Evolutionary conservation across 352 stramenopile genomes (phyloP), one percentile per base, ranked within the genome.

Genomic region (Halophytophthora batemanensis): DNA sequence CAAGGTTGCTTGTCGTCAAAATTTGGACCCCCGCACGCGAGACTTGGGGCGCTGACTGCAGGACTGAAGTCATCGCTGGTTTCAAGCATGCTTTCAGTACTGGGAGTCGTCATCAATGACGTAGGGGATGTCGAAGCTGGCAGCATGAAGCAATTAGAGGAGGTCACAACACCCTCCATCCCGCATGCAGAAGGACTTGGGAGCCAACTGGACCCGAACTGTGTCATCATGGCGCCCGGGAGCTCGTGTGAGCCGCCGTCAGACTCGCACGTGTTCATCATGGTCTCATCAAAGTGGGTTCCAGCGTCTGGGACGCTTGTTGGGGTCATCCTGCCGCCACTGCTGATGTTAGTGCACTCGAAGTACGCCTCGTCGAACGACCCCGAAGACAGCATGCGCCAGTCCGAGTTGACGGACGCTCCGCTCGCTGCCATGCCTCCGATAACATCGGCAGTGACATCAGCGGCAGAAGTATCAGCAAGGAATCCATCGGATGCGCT

Each of bases 311-410:
- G 44, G 5, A 43, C 60, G 17, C 45, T 55, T 46, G n/a, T 40
- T 18, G 59, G 33, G 33, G 67, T 56, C 2, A 47, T 50, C 15
- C 46, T 37, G 22, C 21, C 55, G n/a, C 46, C 37, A 25, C 8
- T 21, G 7, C 36, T 29, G 4, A n/a, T 39, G 55, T 66, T 66
- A 19, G 68, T 55, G 7, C 28, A 46, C 53, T 69, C 64, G 44
- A 73, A 53, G 52, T 66, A 73, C 21, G 64, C 66, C 14, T 73
- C 64, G 43, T 73, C 64, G 29, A 73, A 73, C 6, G 64, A 69
- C 44, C 45, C 58, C 1, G 64, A 69, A 2, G 64, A 47, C 29
- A 73, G 58, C 33, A 56, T 51, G 46, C 69, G 55, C 64, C 64
- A 73, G 47, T 69, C 59, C 18, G 62, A 48, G 36, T 56, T 58